Percentiles rank a stretch among this genome's conserved stretches.
Evolutionary conservation across 163 green algal species (phyloP).

Genomic region (Smithsoniella earleae): DNA sequence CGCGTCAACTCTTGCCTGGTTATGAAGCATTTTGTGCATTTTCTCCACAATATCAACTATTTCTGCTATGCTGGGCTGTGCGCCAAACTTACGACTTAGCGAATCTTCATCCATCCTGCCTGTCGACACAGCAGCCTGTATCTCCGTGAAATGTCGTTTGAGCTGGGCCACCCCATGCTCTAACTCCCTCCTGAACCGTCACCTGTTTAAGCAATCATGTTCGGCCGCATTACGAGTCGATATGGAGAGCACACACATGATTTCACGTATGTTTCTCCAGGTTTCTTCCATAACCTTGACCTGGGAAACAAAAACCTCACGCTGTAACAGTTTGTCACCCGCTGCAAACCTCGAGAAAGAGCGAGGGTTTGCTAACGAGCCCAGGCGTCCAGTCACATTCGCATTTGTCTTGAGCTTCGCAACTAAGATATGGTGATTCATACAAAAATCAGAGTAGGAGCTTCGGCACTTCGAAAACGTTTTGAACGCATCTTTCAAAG

Average conservation of each 20-base stretch:
- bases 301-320: neutral
- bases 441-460: neutral
- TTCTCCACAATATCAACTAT: neutral
- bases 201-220: neutral
- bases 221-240: neutral
- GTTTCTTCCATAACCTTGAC: slow-evolving; percentile 11
- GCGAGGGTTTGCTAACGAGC: neutral
- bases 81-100: neutral
- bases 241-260: neutral
- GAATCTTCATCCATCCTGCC: neutral
- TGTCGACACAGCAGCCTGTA: neutral
- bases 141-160: neutral
- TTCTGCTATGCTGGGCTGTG: neutral
- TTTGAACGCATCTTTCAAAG: neutral
- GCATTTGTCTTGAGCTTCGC: neutral
- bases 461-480: neutral
- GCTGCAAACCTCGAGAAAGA: neutral
- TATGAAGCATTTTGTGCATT: neutral
- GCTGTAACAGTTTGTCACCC: neutral
- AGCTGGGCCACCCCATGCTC: neutral
- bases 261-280: neutral
- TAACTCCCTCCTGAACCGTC: neutral
- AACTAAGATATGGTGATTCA: neutral
- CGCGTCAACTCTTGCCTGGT: neutral
- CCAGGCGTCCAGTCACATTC: neutral